Evolutionary conservation across 345 rosid species (phyloP), one percentile per base, ranked within the genome.

Genomic region (Stellera chamaejasme): DNA sequence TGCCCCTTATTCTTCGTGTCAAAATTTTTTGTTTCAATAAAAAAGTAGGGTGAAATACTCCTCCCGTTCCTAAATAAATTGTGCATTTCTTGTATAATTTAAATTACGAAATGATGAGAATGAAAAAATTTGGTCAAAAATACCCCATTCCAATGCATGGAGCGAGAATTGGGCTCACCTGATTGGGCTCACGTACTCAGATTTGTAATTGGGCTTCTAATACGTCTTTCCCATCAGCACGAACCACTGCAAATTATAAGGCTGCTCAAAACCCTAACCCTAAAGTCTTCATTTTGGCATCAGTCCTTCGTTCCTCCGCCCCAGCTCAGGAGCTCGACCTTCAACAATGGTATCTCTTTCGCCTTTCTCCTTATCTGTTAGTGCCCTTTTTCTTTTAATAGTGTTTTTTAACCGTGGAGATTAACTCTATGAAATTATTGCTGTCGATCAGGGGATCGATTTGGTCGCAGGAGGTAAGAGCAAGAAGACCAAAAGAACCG

Each of bases 391-490:
- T 13, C 27, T 1, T 50, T 10, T 19, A 12, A 10, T 1, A 13
- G 23, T 43, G 46, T 6, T 19, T 19, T 12, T 19, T 19, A 19
- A 50, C 54, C 10, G 45, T 52, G 10, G 19, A n/a, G 46, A 27
- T 0, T 45, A 27, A 43, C n/a, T 15, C 44, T 58, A 67, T n/a
- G 27, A 7, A 55, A 5, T 32, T 32, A 47, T 1, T 15, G 27
- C 55, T 72, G 63, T 52, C 3, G 1, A 49, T 45, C 76, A 90
- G 99, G 99, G 99, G 19, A 83, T 94, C 66, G 96, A 94, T 79
- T 58, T 94, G 77, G 68, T 81, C 57, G 96, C 96, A 11, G 99
- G 96, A 76, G 96, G 97, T 59, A 87, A 94, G 93, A 79, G 85
- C 69, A 94, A 90, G 82, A 87, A 87, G 74, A 75, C 97, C 48